Base-by-base conservation (phyloP, 1,284 basidiomycete species). In the Boletus sp. region DNA sequence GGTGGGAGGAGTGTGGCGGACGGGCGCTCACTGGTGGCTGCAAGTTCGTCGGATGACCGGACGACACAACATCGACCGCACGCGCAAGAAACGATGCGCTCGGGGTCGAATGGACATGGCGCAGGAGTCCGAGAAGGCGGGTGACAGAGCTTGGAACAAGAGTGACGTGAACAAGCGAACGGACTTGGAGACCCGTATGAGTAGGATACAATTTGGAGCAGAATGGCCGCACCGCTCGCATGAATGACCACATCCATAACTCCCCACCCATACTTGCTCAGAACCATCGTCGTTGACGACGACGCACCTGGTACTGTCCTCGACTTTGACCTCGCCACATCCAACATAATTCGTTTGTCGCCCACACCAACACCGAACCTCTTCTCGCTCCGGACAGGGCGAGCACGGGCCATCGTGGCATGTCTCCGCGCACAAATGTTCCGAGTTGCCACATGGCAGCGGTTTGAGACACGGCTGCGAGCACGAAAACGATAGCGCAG, bases 401-500 rank as follows among this genome's bases (percentile, higher is more conserved):
- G 65, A 66, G 64, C 92, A 95, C 2, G 73, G 69, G 1, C 86
- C 90, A 3, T 78, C 74, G 61, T 95, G 92, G 59, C 92, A 95
- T 0, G 71, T 55, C 34, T 73, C 66, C 37, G 70, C 51, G 52
- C 87, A 90, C 0, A 48, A 39, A 60, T 94, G 91, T n/a, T 67
- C 57, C 3, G 58, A 38, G 51, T 84, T 84, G 2, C 81, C 82
- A 56, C 91, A 94, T 0, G 56, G 59, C 7, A 91, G 72, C 7
- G 58, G 58, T 39, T 77, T 76, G 1, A 68, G 74, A 57, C 91
- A 94, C 0, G 70, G 57, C 32, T 78, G 69, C n/a, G 81, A 79
- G 55, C 91, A 94, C 0, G 62, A 55, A 40, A 64, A 58, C 9
- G 49, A 53, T 2, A 53, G 34, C 0, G 48, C 22, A 0, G 48